These are phyloP conservation scores for Protomyces gravidus DNA, from an alignment of 1,139 yeast species.

Conservation along the genomic window DNA sequence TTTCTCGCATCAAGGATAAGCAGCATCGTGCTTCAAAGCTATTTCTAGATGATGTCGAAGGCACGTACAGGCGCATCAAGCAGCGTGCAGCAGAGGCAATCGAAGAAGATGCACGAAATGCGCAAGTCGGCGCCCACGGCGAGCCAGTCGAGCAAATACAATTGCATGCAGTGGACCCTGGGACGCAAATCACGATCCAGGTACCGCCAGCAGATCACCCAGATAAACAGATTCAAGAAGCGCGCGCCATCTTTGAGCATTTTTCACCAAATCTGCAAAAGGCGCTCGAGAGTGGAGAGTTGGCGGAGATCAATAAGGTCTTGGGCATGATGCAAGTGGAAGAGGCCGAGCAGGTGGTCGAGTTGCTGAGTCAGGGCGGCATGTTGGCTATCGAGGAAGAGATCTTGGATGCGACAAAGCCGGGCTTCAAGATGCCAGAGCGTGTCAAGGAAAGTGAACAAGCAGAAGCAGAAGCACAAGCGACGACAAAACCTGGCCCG, in stretches of 20 bases:
- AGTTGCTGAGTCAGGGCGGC: constrained; percentile 71
- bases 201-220: constrained; percentile 53
- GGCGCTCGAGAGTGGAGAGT: constrained; percentile 66
- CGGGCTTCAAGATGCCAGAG: constrained; percentile 21
- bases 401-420: constrained; percentile 64
- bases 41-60: constrained; percentile 66
- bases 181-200: constrained; percentile 65
- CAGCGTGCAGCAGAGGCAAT: constrained; percentile 64
- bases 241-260: constrained; percentile 50
- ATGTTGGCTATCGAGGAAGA: constrained; percentile 76
- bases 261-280: constrained; percentile 63
- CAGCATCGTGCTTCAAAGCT: constrained; percentile 60
- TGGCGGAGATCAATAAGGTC: constrained; percentile 78
- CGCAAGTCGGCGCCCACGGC: constrained; percentile 39
- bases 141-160: constrained; percentile 75
- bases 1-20: constrained; percentile 49
- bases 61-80: constrained; percentile 67
- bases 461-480: background rate
- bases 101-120: constrained; percentile 46
- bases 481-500: background rate
- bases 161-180: constrained; percentile 80
- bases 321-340: constrained; percentile 70
- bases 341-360: constrained; percentile 76
- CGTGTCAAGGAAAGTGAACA: constrained; percentile 1
- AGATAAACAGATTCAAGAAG: constrained; percentile 47